phyloP scores from a whole-genome alignment of 2,329 filamentous ascomycete species.

The Tolypocladium guangdongense region DNA sequence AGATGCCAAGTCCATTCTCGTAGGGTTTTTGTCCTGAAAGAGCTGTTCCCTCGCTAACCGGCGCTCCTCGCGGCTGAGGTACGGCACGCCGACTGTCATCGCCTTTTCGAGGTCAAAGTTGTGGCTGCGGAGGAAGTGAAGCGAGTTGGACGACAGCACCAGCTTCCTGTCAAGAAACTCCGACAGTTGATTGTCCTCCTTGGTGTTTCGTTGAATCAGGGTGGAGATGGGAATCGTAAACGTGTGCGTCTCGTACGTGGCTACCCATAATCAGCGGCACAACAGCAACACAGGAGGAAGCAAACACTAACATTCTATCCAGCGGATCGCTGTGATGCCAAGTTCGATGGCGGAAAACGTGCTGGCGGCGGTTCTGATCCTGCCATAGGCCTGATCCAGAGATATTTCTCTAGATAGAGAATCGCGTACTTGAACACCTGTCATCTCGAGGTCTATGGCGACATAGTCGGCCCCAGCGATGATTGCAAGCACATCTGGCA shows the following conservation, averaged over 20 bases:
- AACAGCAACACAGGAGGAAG: background rate
- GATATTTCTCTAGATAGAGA: background rate
- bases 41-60: background rate
- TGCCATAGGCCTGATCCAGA: slow-evolving; percentile 14
- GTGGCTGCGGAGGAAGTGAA: slow-evolving; percentile 17
- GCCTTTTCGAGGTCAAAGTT: slow-evolving; percentile 14
- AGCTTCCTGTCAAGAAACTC: slow-evolving; percentile 15
- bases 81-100: slow-evolving; percentile 17
- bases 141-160: slow-evolving; percentile 14
- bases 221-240: slow-evolving; percentile 11
- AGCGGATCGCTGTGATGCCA: slow-evolving; percentile 21
- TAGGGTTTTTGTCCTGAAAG: too few species aligned
- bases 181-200: slow-evolving; percentile 6
- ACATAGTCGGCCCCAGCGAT: slow-evolving; percentile 20
- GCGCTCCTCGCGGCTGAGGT: slow-evolving; percentile 14
- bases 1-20: too few species aligned
- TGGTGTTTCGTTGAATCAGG: background rate
- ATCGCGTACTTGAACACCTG: slow-evolving; percentile 13
- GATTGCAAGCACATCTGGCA: slow-evolving; percentile 17
- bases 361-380: slow-evolving; percentile 15
- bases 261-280: background rate
- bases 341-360: slow-evolving; percentile 23
- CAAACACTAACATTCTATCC: background rate
- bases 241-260: slow-evolving; percentile 15
- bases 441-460: slow-evolving; percentile 27